phyloP scores from a whole-genome alignment of 2,329 filamentous ascomycete genomes.

The Alternaria infectoria region DNA sequence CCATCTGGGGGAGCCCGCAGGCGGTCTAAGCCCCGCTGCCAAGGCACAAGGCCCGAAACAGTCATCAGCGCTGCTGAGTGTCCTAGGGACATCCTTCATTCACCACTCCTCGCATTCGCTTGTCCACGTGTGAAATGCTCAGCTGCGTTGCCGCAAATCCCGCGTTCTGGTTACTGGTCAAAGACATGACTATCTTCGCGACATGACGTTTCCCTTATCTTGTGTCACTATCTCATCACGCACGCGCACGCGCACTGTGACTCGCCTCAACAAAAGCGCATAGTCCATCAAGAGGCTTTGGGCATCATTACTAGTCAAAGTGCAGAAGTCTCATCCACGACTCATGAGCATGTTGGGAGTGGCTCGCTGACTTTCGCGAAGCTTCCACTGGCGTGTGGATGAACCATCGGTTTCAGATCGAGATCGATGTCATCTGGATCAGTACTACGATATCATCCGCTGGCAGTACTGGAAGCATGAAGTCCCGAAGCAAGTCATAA shows the following conservation, averaged over 20 bases:
- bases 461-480: neutral
- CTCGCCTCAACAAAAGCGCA: slow-evolving; percentile 1
- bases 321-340: neutral
- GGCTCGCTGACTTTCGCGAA: neutral
- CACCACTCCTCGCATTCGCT: neutral
- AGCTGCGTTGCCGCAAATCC: neutral
- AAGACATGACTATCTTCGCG: neutral
- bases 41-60: slow-evolving; percentile 1
- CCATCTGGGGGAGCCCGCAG: neutral
- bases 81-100: neutral
- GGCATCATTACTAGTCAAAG: neutral
- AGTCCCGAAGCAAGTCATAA: neutral
- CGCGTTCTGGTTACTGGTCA: neutral
- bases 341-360: neutral
- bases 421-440: neutral
- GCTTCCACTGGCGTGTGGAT: neutral
- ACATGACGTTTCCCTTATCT: neutral
- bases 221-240: neutral
- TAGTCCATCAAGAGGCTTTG: neutral
- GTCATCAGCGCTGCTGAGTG: slow-evolving; percentile 2
- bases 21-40: slow-evolving; percentile 16
- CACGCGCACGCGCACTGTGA: neutral
- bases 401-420: neutral
- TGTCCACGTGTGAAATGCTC: neutral
- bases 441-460: neutral